Evolutionary conservation across 2,329 filamentous ascomycete species (phyloP).

Genomic region (Alternaria viburni): DNA sequence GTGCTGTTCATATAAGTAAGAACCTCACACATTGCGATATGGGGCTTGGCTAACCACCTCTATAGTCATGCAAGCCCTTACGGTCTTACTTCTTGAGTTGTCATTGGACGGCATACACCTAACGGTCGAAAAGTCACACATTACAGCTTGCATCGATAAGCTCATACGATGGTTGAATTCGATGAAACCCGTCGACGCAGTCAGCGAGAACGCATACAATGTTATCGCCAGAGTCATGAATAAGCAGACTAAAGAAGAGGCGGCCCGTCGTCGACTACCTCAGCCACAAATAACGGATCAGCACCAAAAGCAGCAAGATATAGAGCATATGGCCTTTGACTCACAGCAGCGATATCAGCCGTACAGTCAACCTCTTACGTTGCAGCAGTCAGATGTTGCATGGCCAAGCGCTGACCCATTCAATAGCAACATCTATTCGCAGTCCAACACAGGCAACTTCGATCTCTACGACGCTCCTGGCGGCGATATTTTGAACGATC

Average conservation of each 20-base stretch:
- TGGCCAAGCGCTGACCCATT: not conserved
- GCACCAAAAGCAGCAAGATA: not conserved
- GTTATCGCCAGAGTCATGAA: constrained; percentile 18
- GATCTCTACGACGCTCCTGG: not conserved
- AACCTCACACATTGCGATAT: not conserved
- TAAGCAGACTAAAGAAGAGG: not conserved
- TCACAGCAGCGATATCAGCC: not conserved
- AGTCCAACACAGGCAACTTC: not conserved
- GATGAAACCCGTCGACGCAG: constrained; percentile 33
- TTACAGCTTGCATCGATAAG: constrained; percentile 32
- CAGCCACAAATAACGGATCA: not conserved
- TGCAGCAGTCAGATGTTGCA: not conserved
- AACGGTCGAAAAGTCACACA: constrained; percentile 26
- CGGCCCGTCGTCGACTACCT: not conserved
- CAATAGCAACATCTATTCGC: not conserved
- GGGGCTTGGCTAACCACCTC: not conserved
- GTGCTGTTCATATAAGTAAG: constrained; percentile 35
- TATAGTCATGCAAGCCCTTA: constrained; percentile 48
- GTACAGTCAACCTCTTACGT: not conserved
- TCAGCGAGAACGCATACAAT: constrained; percentile 39
- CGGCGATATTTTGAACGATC: not conserved
- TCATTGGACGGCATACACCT: constrained; percentile 35
- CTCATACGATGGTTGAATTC: constrained; percentile 39
- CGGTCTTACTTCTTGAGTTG: constrained; percentile 47
- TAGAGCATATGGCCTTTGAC: not conserved